Base-by-base conservation (phyloP, 2,329 filamentous ascomycete genomes). In the Coniochaeta sp. region DNA sequence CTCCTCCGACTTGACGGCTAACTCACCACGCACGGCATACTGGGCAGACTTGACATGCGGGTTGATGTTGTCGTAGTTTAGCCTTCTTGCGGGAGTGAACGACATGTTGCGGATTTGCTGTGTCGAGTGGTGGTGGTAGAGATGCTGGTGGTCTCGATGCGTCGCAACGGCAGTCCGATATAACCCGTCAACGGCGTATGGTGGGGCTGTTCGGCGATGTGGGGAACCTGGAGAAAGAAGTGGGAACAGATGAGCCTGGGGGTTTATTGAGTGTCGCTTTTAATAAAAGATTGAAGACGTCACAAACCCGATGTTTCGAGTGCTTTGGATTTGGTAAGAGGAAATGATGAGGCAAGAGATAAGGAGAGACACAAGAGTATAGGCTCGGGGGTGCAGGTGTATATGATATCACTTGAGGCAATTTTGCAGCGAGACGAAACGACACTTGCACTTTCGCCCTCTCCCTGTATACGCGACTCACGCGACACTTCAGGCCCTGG, bases 21-120 rank as follows among this genome's bases (percentile, higher is more conserved):
- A 82, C 72, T 97, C 94, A 65, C 94, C 94, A 62, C 94, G 89
- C 52, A 99, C 94, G 60, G 94, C 94, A 75, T 99, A 99, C 74
- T 96, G 85, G 65, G 94, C 94, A 56, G 84, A 82, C 66, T 85
- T 84, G 59, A 97, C 82, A 68, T 94, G 81, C 48, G 83, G 89
- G 76, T 97, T 99, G 78, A 99, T 95, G 76, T 94, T 96, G 70
- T 89, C 78, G 63, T 88, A 76, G 62, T 79, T 87, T 61, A 99
- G 77, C 57, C 74, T 67, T 60, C 70, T 67, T 56, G 57, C 59
- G 51, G 65, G 61, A 49, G 61, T 65, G 58, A 70, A 65, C 56
- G 67, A 68, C 65, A 67, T 70, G 57, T 56, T 67, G 60, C 65
- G 59, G 16, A 50, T 45, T 45, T 63, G 55, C 45, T 55, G 49